phyloP scores from a whole-genome alignment of 441 rosid species.

The Lepidium campestre region DNA sequence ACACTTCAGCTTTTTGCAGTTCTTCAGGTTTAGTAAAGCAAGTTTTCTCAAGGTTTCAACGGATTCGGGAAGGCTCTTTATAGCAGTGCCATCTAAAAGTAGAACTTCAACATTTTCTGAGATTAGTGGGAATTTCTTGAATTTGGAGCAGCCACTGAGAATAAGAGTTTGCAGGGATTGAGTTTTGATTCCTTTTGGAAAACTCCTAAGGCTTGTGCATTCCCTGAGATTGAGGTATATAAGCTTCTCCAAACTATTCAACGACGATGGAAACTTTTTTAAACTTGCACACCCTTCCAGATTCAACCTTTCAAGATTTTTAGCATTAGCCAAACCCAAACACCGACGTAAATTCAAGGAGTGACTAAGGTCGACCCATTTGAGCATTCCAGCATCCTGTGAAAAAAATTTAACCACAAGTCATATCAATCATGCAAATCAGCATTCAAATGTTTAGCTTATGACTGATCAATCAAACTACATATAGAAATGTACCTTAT shows the following conservation, averaged over 20 bases:
- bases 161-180: slow-evolving; percentile 24
- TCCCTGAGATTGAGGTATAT: slow-evolving; percentile 21
- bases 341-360: not conserved
- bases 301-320: slow-evolving; percentile 6
- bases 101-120: slow-evolving; percentile 12
- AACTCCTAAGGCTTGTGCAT: slow-evolving; percentile 15
- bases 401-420: not conserved
- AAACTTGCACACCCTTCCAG: slow-evolving; percentile 18
- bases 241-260: slow-evolving; percentile 22
- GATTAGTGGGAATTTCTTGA: slow-evolving; percentile 22
- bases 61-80: slow-evolving; percentile 26
- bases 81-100: slow-evolving; percentile 23
- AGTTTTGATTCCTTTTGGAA: slow-evolving; percentile 19
- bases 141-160: slow-evolving; percentile 30
- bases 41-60: slow-evolving; percentile 9
- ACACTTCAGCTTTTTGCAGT: slow-evolving; percentile 14
- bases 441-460: not conserved
- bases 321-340: slow-evolving; percentile 17
- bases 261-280: not conserved
- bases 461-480: not conserved
- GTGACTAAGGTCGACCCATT: slow-evolving; percentile 27
- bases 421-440: not conserved
- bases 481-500: slow-evolving; percentile 4
- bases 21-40: slow-evolving; percentile 15
- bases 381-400: slow-evolving; percentile 20